Evolutionary conservation across 1,284 basidiomycete genomes (phyloP).

Genomic region (Leccinum proximum): DNA sequence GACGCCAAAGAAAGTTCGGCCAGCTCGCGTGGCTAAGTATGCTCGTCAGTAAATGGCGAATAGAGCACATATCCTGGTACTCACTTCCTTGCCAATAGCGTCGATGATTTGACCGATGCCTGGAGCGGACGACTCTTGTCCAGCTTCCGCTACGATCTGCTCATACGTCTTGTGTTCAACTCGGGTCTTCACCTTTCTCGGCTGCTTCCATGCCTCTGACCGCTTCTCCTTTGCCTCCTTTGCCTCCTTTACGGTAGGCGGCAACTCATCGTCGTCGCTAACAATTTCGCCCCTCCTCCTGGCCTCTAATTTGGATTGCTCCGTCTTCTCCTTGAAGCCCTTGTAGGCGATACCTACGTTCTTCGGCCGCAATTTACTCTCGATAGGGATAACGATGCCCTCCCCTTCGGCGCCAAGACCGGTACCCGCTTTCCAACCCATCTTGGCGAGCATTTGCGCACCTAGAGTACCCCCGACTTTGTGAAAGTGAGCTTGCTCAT

Average conservation of each 20-base stretch:
- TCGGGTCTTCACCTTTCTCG: conserved; percentile 81
- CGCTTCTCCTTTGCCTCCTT: conserved; percentile 55
- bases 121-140: conserved; percentile 49
- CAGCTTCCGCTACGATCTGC: conserved; percentile 86
- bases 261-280: conserved; percentile 70
- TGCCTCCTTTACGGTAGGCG: conserved; percentile 44
- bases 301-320: conserved; percentile 86
- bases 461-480: conserved; percentile 79
- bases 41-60: conserved; percentile 11
- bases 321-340: conserved; percentile 86
- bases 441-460: conserved; percentile 87
- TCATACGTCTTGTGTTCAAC: conserved; percentile 95
- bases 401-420: conserved; percentile 80
- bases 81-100: conserved; percentile 87
- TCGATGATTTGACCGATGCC: conserved; percentile 88
- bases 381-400: conserved; percentile 88
- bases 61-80: conserved; percentile 25
- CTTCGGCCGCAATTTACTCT: conserved; percentile 80
- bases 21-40: conserved; percentile 73
- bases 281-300: conserved; percentile 68
- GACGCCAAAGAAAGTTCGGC: conserved; percentile 75
- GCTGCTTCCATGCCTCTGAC: conserved; percentile 77
- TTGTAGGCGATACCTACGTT: conserved; percentile 85
- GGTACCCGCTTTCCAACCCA: conserved; percentile 88
- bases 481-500: conserved; percentile 77